phyloP scores from a whole-genome alignment of 1,139 yeast genomes.

The Diutina mesorugosa region DNA sequence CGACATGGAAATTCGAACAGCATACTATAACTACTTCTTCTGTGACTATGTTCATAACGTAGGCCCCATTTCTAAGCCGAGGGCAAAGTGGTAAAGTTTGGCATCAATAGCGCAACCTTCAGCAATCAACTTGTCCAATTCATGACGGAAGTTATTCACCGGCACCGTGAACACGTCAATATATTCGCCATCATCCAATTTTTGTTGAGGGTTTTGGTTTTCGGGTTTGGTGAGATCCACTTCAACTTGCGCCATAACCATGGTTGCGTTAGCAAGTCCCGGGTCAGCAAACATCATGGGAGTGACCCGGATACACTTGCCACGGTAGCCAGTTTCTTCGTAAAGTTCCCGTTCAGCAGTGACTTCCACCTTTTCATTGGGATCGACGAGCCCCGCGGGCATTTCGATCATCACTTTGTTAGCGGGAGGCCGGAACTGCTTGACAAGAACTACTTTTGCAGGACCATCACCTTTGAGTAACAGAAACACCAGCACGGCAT shows the following conservation, averaged over 20 bases:
- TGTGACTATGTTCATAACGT: neutral
- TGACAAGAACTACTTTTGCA: constrained; percentile 40
- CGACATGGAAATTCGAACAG: neutral
- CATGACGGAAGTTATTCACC: constrained; percentile 40
- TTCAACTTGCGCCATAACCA: constrained; percentile 66
- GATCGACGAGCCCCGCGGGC: constrained; percentile 92
- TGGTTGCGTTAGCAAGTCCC: constrained; percentile 84
- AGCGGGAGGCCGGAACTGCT: constrained; percentile 89
- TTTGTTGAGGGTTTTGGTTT: constrained; percentile 56
- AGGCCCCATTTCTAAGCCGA: constrained; percentile 31
- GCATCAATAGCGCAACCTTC: constrained; percentile 78
- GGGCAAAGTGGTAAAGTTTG: constrained; percentile 74
- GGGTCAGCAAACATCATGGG: constrained; percentile 66
- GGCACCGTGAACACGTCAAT: constrained; percentile 73
- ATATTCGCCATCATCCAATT: constrained; percentile 80
- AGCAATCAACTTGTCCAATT: constrained; percentile 33
- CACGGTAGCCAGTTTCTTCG: constrained; percentile 89
- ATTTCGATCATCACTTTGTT: constrained; percentile 79
- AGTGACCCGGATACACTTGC: constrained; percentile 33
- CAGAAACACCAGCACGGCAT: constrained; percentile 85
- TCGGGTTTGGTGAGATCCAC: constrained; percentile 57
- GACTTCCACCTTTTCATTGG: constrained; percentile 58
- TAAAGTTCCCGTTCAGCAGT: constrained; percentile 80
- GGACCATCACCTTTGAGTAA: constrained; percentile 32
- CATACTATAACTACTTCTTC: no score